A percentile compares a stretch with the other conserved stretches of the same genome.
Conservation (phyloP, 352 stramenopile genomes). For the Phytopythium boreale region DNA sequence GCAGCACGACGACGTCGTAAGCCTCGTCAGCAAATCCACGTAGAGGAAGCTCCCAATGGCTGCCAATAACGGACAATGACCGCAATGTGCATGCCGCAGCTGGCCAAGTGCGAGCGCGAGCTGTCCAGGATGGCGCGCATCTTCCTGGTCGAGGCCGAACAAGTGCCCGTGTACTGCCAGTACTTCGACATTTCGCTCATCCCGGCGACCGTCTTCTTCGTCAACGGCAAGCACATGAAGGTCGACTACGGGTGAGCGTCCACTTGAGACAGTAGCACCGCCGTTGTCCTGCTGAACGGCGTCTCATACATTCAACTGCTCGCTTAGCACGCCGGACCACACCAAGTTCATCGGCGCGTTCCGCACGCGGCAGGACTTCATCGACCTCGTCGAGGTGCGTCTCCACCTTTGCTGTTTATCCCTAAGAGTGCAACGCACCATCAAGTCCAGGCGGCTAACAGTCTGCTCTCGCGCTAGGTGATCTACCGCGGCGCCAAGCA, state of each 20-base stretch:
- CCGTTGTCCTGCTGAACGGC: not conserved
- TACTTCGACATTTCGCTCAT: slow-evolving; percentile 90
- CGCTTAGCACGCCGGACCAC: slow-evolving; percentile 69
- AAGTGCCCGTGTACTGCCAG: slow-evolving; percentile 77
- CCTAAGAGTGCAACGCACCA: too few species aligned
- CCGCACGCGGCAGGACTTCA: slow-evolving; percentile 69
- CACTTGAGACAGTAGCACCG: not conserved
- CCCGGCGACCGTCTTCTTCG: slow-evolving; percentile 84
- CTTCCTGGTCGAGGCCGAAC: slow-evolving; percentile 69
- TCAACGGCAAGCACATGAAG: slow-evolving; percentile 89
- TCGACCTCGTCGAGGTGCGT: slow-evolving; percentile 82
- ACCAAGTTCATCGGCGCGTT: slow-evolving; percentile 89
- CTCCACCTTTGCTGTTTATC: not conserved
- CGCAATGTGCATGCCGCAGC: slow-evolving; percentile 26
- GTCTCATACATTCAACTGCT: not conserved
- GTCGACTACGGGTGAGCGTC: slow-evolving; percentile 80
- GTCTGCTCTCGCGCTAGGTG: slow-evolving; percentile 35
- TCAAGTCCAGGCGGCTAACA: not conserved
- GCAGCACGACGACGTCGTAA: slow-evolving; percentile 84
- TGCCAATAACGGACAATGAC: not conserved
- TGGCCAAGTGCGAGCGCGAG: slow-evolving; percentile 70
- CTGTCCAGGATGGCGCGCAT: slow-evolving; percentile 80
- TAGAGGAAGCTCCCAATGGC: not conserved
- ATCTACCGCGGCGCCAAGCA: slow-evolving; percentile 78
- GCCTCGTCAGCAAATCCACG: not conserved